A percentile compares a stretch with the other conserved stretches of the same genome.
phyloP scores from a whole-genome alignment of 2,329 filamentous ascomycete species.

The Colletotrichum paranaense region DNA sequence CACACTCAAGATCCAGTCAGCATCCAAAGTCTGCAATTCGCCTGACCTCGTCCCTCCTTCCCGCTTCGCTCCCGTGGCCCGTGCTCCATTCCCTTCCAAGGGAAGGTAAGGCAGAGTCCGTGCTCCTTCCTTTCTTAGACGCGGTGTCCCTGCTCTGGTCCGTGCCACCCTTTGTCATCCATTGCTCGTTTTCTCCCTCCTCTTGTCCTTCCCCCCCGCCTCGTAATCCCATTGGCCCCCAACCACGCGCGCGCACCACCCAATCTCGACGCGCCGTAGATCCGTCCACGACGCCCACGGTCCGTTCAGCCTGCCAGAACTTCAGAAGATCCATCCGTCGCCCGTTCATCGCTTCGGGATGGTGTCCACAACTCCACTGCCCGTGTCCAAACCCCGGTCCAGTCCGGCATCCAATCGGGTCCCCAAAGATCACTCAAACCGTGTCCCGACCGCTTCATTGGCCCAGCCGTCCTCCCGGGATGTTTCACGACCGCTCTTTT shows the following conservation, averaged over 20 bases:
- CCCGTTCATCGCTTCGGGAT: neutral
- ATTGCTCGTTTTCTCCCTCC: neutral
- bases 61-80: neutral
- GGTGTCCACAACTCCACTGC: too few relatives aligned
- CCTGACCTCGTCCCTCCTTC: neutral
- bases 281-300: neutral
- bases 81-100: neutral
- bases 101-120: neutral
- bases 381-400: neutral
- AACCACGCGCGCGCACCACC: slow-evolving; percentile 12
- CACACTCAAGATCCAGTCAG: slow-evolving; percentile 9
- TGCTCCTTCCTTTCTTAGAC: neutral
- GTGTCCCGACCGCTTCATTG: slow-evolving; percentile 30
- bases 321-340: neutral
- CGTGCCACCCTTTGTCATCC: neutral
- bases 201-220: neutral
- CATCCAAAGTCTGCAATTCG: neutral
- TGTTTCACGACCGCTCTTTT: slow-evolving; percentile 35
- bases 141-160: neutral
- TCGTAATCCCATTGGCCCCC: slow-evolving; percentile 14
- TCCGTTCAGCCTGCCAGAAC: neutral
- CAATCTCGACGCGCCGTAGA: slow-evolving; percentile 36
- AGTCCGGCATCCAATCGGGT: slow-evolving; percentile 30
- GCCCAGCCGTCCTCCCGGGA: slow-evolving; percentile 31
- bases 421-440: neutral